A percentile compares a stretch with the other conserved stretches of the same genome.
Conservation (phyloP, 257 asterid species). For the Nicotiana tomentosiformis region DNA sequence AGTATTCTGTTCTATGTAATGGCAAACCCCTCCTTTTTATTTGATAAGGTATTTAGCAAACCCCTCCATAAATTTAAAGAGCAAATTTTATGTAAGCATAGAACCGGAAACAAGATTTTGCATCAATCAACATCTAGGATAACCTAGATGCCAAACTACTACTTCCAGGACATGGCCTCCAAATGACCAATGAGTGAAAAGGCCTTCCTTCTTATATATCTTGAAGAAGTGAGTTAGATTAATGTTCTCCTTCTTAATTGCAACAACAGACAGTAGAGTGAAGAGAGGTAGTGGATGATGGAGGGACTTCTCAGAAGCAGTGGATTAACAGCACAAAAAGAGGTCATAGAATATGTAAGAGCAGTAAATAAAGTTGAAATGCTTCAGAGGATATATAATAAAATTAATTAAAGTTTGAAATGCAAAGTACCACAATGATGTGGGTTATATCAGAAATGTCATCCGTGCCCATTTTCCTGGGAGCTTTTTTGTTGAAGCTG, state of each 20-base stretch:
- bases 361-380: slow-evolving; percentile 16
- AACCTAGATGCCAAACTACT: background rate
- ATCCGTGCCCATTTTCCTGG: slow-evolving; percentile 24
- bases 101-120: background rate
- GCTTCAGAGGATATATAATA: background rate
- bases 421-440: slow-evolving; percentile 75
- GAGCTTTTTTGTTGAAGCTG: slow-evolving; percentile 25
- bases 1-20: background rate
- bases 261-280: background rate
- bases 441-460: slow-evolving; percentile 64
- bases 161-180: background rate
- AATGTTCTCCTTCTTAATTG: background rate
- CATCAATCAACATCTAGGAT: background rate
- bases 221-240: background rate
- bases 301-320: background rate
- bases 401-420: slow-evolving; percentile 16
- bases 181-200: background rate
- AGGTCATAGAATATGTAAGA: background rate
- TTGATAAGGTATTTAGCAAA: background rate
- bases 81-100: background rate
- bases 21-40: background rate
- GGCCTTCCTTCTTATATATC: background rate
- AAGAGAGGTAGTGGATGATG: background rate
- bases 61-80: slow-evolving; percentile 1
- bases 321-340: background rate